These are phyloP conservation scores for Grosmannia penicillata DNA, from an alignment of 2,329 filamentous ascomycete species.

Conservation along the genomic window DNA sequence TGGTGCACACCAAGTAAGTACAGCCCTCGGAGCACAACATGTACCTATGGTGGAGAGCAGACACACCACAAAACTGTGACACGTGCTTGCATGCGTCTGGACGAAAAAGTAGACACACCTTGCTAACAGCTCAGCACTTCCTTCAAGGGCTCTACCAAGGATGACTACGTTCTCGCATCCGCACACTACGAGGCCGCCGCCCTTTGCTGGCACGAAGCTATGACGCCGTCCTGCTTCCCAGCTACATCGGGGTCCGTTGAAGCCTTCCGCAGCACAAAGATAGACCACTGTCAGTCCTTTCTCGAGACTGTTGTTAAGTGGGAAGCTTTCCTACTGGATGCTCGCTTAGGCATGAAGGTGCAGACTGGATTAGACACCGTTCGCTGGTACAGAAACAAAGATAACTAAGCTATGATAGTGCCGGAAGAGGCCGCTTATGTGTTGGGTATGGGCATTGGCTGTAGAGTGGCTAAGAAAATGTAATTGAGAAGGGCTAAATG, in stretches of 20 bases:
- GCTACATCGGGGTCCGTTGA: slow-evolving; percentile 13
- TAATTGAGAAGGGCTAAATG: too few species aligned
- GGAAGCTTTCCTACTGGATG: slow-evolving; percentile 61
- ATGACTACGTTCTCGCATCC: slow-evolving; percentile 58
- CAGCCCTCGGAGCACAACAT: too few species aligned
- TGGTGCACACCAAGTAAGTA: slow-evolving; percentile 46
- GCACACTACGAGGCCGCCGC: slow-evolving; percentile 81
- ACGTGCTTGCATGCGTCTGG: too few species aligned
- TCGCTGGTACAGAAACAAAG: slow-evolving; percentile 34
- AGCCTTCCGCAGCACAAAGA: slow-evolving; percentile 28
- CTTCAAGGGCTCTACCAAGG: slow-evolving; percentile 46
- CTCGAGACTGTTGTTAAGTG: slow-evolving; percentile 54
- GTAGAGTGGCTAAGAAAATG: too few species aligned
- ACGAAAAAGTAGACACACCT: too few species aligned
- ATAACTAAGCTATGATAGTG: slow-evolving; percentile 12
- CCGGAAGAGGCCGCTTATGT: too few species aligned
- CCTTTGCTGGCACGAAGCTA: slow-evolving; percentile 59
- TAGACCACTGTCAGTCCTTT: slow-evolving; percentile 47
- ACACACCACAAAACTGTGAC: slow-evolving; percentile 5
- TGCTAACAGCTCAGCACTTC: slow-evolving; percentile 27
- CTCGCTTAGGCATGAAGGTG: slow-evolving; percentile 58
- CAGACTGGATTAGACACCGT: slow-evolving; percentile 55
- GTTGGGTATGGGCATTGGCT: too few species aligned
- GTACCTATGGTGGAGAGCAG: too few species aligned
- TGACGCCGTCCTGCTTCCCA: slow-evolving; percentile 19